phyloP scores from a whole-genome alignment of 768 basidiomycete genomes.

The Leccinum fibrillosum region DNA sequence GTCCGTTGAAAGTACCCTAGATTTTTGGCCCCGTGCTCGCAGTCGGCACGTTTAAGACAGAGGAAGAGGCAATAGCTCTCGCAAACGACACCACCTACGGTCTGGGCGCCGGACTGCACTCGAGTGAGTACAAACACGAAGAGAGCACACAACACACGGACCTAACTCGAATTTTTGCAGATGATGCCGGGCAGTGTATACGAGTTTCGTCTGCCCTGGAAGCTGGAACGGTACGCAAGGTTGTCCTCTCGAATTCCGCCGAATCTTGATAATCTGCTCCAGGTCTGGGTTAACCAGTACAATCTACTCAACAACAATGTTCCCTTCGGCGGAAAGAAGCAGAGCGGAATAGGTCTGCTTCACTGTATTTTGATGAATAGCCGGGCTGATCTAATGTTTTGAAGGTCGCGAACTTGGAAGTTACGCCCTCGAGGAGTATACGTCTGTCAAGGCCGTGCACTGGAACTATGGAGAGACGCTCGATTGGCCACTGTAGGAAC shows the following conservation, averaged over 20 bases:
- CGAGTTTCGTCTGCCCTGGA: constrained; percentile 82
- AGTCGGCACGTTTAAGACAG: constrained; percentile 79
- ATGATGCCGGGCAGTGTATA: constrained; percentile 86
- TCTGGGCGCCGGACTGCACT: constrained; percentile 88
- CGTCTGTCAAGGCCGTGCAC: constrained; percentile 76
- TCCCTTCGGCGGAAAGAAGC: constrained; percentile 95
- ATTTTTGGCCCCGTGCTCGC: constrained; percentile 95
- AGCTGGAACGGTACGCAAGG: constrained; percentile 72
- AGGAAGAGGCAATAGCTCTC: constrained; percentile 78
- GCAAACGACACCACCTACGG: constrained; percentile 92
- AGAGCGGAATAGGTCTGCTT: constrained; percentile 72
- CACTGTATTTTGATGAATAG: background rate
- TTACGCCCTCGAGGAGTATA: constrained; percentile 82
- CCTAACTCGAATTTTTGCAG: constrained; percentile 31
- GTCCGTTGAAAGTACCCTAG: constrained; percentile 34
- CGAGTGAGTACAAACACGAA: constrained; percentile 48
- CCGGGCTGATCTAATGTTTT: constrained; percentile 5
- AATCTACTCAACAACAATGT: constrained; percentile 81
- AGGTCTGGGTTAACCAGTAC: constrained; percentile 95
- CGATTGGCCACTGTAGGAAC: constrained; percentile 66
- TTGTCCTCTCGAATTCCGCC: background rate
- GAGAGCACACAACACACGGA: background rate
- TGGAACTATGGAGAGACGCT: constrained; percentile 85
- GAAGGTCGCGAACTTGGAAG: constrained; percentile 85
- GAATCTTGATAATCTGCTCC: constrained; percentile 6